phyloP scores from a whole-genome alignment of 306 rosid genomes.

The Medicago lupulina region DNA sequence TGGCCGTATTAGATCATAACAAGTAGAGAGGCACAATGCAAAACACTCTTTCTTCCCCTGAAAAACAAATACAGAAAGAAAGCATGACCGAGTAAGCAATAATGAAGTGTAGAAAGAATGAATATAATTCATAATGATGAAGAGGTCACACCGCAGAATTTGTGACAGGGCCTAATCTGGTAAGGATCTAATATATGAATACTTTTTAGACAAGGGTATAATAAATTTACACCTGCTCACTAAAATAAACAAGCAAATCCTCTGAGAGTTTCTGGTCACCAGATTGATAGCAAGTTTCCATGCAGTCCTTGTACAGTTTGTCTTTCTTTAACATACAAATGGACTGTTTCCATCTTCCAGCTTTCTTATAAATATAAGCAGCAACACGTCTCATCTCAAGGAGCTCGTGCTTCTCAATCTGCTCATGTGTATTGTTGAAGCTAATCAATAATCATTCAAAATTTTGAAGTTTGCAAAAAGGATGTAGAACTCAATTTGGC shows the following conservation, averaged over 20 bases:
- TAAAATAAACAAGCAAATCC: constrained; percentile 87
- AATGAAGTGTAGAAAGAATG: neutral
- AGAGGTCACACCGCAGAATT: constrained; percentile 11
- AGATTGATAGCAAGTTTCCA: constrained; percentile 92
- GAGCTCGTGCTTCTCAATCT: constrained; percentile 95
- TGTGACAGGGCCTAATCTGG: neutral
- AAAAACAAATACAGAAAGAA: constrained; percentile 21
- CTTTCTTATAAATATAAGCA: constrained; percentile 88
- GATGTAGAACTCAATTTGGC: neutral
- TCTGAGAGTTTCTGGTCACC: constrained; percentile 94
- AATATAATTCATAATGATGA: constrained; percentile 25
- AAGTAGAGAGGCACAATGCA: constrained; percentile 88
- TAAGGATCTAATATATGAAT: neutral
- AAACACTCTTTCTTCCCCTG: constrained; percentile 97
- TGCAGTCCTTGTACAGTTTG: constrained; percentile 90
- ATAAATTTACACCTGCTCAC: constrained; percentile 66
- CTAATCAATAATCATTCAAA: constrained; percentile 28
- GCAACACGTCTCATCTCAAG: constrained; percentile 98
- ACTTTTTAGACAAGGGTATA: neutral
- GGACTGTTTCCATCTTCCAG: constrained; percentile 96
- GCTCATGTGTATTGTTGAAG: constrained; percentile 33
- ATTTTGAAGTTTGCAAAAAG: neutral
- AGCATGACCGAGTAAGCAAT: constrained; percentile 49
- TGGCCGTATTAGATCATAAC: constrained; percentile 79
- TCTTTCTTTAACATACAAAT: constrained; percentile 94